Evolutionary conservation across 2,329 filamentous ascomycete genomes (phyloP).

Genomic region (Camillea tinctor): DNA sequence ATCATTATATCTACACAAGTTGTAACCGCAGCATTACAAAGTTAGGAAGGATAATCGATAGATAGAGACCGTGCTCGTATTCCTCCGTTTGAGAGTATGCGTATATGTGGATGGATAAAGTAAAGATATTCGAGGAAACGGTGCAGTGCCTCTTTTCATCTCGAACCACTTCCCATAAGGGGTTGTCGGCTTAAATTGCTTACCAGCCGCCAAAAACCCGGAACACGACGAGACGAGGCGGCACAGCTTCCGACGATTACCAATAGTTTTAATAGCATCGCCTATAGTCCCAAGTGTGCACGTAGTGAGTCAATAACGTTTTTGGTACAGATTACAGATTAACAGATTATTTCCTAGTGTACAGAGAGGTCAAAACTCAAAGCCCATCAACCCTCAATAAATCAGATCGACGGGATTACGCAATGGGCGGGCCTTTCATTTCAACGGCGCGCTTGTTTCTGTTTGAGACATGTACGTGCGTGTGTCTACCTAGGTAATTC

Average conservation of each 20-base stretch:
- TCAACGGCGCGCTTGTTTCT: conserved; percentile 16
- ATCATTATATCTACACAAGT: background rate
- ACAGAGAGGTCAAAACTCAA: background rate
- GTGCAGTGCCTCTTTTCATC: background rate
- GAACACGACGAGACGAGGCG: background rate
- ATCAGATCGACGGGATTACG: conserved; percentile 17
- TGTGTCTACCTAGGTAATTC: background rate
- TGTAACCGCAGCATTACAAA: too few relatives aligned
- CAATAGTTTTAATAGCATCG: background rate
- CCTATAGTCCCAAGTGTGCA: conserved; percentile 5
- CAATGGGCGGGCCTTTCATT: conserved; percentile 19
- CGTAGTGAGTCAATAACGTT: background rate
- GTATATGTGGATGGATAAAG: background rate
- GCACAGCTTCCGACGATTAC: background rate
- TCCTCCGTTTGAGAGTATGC: background rate
- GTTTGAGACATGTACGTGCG: conserved; percentile 17
- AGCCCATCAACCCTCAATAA: conserved; percentile 9
- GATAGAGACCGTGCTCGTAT: too few relatives aligned
- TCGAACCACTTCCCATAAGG: background rate
- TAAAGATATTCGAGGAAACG: background rate
- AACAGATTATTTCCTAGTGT: background rate
- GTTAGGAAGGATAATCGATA: too few relatives aligned
- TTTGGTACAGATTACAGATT: background rate
- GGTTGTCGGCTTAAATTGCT: background rate
- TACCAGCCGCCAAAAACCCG: background rate